Conservation (phyloP, 345 rosid genomes). For the Camelina hispida region DNA sequence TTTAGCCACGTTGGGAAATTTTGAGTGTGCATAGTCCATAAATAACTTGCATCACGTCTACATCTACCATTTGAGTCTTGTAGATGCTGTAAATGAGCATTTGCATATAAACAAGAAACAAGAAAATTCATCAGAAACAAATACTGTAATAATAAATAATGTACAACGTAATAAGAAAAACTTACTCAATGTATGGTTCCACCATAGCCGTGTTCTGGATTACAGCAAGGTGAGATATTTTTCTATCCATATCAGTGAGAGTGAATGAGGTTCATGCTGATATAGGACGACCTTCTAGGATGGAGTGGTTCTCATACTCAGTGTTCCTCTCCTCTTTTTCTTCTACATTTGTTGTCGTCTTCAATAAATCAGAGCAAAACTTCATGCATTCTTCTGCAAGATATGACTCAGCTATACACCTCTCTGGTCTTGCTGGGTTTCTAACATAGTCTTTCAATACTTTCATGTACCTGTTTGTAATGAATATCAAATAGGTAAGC, state of each 20-base stretch:
- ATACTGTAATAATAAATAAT: too few species aligned
- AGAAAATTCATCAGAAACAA: too few species aligned
- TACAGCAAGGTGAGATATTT: too few species aligned
- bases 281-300: too few species aligned
- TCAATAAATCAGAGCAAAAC: not conserved
- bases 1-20: not conserved
- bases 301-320: not conserved
- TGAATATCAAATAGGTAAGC: too few species aligned
- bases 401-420: not conserved
- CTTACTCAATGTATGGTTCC: too few species aligned
- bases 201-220: too few species aligned
- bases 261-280: too few species aligned
- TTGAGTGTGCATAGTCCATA: not conserved
- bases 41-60: not conserved
- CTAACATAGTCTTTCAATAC: not conserved
- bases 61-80: conserved; percentile 1
- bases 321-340: not conserved
- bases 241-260: too few species aligned
- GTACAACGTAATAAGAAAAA: too few species aligned
- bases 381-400: not conserved
- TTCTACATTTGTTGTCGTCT: not conserved
- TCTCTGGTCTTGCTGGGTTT: not conserved
- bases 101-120: too few species aligned
- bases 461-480: not conserved
- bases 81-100: not conserved